A percentile compares a stretch with the other conserved stretches of the same genome.
Conservation (phyloP, 2,329 filamentous ascomycete species). For the Claviceps arundinis region DNA sequence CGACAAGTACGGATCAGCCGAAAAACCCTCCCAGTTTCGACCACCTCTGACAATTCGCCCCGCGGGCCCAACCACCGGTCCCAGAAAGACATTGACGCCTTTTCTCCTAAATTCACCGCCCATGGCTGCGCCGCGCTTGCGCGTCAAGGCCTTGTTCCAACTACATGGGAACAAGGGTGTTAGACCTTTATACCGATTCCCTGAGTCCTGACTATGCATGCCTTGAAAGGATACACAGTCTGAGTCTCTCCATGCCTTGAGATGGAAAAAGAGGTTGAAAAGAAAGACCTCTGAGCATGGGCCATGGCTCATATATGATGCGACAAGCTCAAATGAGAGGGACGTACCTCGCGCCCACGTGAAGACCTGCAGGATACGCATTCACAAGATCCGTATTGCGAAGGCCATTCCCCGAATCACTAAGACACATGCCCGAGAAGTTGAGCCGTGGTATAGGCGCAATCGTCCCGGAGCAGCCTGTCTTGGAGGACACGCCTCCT, state of each 20-base stretch:
- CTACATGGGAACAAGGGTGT: constrained; percentile 5
- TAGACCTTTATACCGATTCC: not conserved
- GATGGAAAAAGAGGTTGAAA: too few species aligned
- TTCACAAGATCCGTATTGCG: constrained; percentile 29
- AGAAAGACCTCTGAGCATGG: too few species aligned
- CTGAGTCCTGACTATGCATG: too few species aligned
- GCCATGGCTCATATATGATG: too few species aligned
- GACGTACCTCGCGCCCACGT: constrained; percentile 24
- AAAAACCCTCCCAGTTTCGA: constrained; percentile 48
- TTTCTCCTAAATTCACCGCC: constrained; percentile 63
- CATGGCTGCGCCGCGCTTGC: constrained; percentile 57
- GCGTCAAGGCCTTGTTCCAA: constrained; percentile 63
- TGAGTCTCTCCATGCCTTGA: too few species aligned
- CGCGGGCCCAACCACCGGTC: constrained; percentile 58
- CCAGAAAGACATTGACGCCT: constrained; percentile 65
- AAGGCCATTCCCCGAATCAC: constrained; percentile 31
- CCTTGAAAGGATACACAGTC: too few species aligned
- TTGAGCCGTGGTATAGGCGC: constrained; percentile 22
- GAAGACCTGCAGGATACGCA: constrained; percentile 27
- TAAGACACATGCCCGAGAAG: constrained; percentile 32
- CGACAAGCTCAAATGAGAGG: not conserved
- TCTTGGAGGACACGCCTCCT: constrained; percentile 47
- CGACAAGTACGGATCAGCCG: constrained; percentile 46
- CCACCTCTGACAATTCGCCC: constrained; percentile 48
- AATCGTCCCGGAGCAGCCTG: constrained; percentile 35